Percentiles rank a stretch among this genome's conserved stretches.
These are phyloP conservation scores for Sclerotinia minor DNA, from an alignment of 2,329 filamentous ascomycete species.

Conservation along the genomic window DNA sequence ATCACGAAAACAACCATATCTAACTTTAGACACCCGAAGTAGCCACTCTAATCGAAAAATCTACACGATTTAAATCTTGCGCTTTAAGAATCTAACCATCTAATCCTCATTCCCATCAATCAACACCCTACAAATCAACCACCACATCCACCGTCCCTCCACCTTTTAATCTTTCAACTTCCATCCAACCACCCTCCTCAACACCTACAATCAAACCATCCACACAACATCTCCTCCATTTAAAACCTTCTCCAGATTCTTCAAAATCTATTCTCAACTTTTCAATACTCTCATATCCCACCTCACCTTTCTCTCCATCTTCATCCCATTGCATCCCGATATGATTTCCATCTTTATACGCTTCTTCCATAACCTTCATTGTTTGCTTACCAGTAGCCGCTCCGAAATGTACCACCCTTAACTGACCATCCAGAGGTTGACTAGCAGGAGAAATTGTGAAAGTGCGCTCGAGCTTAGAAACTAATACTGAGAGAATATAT, in stretches of 20 bases:
- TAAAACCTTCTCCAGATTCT: slow-evolving; percentile 59
- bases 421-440: slow-evolving; percentile 65
- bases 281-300: slow-evolving; percentile 72
- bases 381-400: slow-evolving; percentile 62
- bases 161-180: slow-evolving; percentile 54
- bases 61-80: background rate
- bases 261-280: slow-evolving; percentile 70
- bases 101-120: background rate
- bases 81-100: too few relatives aligned
- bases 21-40: background rate
- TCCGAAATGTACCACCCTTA: slow-evolving; percentile 76
- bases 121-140: slow-evolving; percentile 26
- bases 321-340: slow-evolving; percentile 45
- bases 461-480: slow-evolving; percentile 77
- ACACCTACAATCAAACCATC: slow-evolving; percentile 84
- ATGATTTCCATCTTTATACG: slow-evolving; percentile 59
- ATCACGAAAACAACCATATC: background rate
- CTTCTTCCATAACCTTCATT: slow-evolving; percentile 74
- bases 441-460: slow-evolving; percentile 80
- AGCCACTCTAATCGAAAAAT: background rate
- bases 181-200: slow-evolving; percentile 69
- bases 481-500: slow-evolving; percentile 75
- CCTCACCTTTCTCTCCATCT: slow-evolving; percentile 44
- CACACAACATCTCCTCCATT: slow-evolving; percentile 86
- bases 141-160: slow-evolving; percentile 38